A percentile compares a stretch with the other conserved stretches of the same genome.
These are phyloP conservation scores for Viola pubescens DNA, from an alignment of 441 rosid genomes.

Conservation along the genomic window DNA sequence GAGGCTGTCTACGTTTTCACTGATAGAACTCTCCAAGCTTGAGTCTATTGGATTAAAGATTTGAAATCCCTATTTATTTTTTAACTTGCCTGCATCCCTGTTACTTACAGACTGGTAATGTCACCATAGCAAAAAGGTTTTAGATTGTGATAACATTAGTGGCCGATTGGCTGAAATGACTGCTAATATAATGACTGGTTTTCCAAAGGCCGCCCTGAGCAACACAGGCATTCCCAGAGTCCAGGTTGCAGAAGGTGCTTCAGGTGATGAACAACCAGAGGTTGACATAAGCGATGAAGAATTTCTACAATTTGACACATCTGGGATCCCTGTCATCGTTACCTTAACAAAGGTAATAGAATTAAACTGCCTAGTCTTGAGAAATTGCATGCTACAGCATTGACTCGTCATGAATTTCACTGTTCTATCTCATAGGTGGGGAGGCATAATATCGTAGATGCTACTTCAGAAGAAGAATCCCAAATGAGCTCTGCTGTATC, in stretches of 20 bases:
- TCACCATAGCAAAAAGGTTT: not conserved
- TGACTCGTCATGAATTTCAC: not conserved
- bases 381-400: not conserved
- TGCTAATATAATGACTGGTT: conserved; percentile 4
- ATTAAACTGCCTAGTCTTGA: conserved; percentile 2
- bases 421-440: conserved; percentile 45
- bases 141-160: not conserved
- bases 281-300: conserved; percentile 87
- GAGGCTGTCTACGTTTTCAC: not conserved
- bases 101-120: not conserved
- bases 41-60: not conserved
- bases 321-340: conserved; percentile 55
- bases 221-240: conserved; percentile 82
- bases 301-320: conserved; percentile 72
- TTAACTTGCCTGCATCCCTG: too few species aligned
- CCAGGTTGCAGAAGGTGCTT: conserved; percentile 39
- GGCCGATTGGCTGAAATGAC: not conserved
- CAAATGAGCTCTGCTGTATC: conserved; percentile 90
- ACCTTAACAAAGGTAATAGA: conserved; percentile 61
- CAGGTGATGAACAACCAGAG: conserved; percentile 68
- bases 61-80: not conserved
- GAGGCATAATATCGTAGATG: conserved; percentile 65
- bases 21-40: not conserved
- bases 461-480: conserved; percentile 84
- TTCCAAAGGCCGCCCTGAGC: conserved; percentile 72